Percentiles rank a stretch among this genome's conserved stretches.
Conservation (phyloP, 768 basidiomycete species). For the Fistulinella prunicolor region DNA sequence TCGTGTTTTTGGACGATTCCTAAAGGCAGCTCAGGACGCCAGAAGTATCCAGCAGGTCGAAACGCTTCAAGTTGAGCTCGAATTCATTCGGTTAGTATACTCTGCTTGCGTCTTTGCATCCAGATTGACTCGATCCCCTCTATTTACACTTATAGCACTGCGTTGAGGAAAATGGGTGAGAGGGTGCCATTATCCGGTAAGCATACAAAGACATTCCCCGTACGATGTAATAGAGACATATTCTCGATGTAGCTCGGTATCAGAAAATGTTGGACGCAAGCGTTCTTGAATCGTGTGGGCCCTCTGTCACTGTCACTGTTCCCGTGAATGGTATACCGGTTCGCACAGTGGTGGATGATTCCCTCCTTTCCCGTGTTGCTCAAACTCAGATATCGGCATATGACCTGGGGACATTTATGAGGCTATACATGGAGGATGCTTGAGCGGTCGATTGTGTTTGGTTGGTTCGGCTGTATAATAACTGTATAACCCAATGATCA, state of each 20-base stretch:
- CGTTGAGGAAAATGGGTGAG: slow-evolving; percentile 60
- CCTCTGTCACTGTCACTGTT: slow-evolving; percentile 1
- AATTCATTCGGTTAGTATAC: slow-evolving; percentile 59
- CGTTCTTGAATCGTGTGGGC: slow-evolving; percentile 10
- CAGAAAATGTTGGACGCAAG: slow-evolving; percentile 21
- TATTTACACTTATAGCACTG: slow-evolving; percentile 40
- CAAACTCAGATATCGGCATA: slow-evolving; percentile 7
- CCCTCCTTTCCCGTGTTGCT: slow-evolving; percentile 8
- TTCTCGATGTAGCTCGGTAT: slow-evolving; percentile 17
- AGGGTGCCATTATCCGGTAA: slow-evolving; percentile 61
- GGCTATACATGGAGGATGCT: slow-evolving; percentile 3
- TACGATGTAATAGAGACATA: neutral
- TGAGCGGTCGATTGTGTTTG: slow-evolving; percentile 1
- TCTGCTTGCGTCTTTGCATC: neutral
- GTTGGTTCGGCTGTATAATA: slow-evolving; percentile 2
- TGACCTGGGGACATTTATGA: slow-evolving; percentile 13
- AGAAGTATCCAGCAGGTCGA: slow-evolving; percentile 55
- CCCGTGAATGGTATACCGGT: slow-evolving; percentile 6
- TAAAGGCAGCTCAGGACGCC: slow-evolving; percentile 59
- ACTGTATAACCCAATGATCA: neutral
- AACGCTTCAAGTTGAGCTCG: slow-evolving; percentile 59
- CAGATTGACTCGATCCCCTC: neutral
- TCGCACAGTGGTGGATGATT: slow-evolving; percentile 7
- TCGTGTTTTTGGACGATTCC: slow-evolving; percentile 62
- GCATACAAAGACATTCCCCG: slow-evolving; percentile 12